Conservation (phyloP, 1,284 basidiomycete genomes). For the Schizophyllum amplum region DNA sequence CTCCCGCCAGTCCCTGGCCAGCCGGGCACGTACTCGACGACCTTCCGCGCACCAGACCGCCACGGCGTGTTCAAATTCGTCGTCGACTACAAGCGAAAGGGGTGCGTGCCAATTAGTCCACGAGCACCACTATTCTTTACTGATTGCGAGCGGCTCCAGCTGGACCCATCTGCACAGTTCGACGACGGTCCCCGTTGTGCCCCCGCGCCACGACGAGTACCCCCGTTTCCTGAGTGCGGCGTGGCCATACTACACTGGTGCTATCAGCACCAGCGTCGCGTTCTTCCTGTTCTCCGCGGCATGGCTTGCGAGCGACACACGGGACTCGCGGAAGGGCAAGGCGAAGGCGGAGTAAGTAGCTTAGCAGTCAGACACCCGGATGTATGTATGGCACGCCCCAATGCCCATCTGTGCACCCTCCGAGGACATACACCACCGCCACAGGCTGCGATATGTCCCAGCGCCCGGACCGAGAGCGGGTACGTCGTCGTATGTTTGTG, state of each 20-base stretch:
- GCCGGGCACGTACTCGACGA: slow-evolving; percentile 66
- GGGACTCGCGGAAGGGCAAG: not conserved
- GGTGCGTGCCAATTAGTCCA: slow-evolving; percentile 53
- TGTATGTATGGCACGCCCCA: not conserved
- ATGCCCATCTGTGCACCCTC: not conserved
- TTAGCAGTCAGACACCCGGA: not conserved
- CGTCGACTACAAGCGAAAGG: slow-evolving; percentile 82
- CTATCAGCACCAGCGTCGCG: slow-evolving; percentile 76
- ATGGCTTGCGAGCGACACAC: slow-evolving; percentile 50
- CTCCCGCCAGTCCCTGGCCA: slow-evolving; percentile 46
- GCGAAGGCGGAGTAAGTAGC: not conserved
- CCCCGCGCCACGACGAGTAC: slow-evolving; percentile 91
- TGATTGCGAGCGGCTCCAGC: slow-evolving; percentile 27
- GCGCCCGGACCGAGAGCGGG: too few relatives aligned
- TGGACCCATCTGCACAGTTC: slow-evolving; percentile 67
- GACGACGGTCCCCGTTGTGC: slow-evolving; percentile 82
- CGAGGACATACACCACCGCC: not conserved
- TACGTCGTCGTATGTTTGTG: not conserved
- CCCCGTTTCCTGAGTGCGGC: slow-evolving; percentile 90
- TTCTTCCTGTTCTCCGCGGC: slow-evolving; percentile 80
- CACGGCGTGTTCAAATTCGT: slow-evolving; percentile 98
- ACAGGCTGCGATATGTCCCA: too few relatives aligned
- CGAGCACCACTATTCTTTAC: slow-evolving; percentile 1
- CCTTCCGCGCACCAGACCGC: slow-evolving; percentile 85
- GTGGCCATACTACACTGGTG: slow-evolving; percentile 91